Conservation (phyloP, 2,329 filamentous ascomycete species). For the Monosporascus sp. region DNA sequence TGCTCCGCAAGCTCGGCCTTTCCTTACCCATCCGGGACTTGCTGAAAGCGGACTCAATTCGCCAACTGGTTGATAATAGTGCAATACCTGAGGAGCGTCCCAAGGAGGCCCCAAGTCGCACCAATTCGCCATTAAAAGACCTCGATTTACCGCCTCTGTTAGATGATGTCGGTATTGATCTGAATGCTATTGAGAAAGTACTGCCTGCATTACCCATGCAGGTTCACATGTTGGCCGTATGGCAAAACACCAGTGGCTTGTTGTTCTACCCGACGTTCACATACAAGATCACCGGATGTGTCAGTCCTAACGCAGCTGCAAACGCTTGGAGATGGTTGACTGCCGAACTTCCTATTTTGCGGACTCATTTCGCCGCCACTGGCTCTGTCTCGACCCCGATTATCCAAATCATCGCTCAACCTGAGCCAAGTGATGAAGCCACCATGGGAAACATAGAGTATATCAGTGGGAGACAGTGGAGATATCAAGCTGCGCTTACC, state of each 20-base stretch:
- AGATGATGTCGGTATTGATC: constrained; percentile 31
- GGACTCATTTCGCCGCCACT: constrained; percentile 60
- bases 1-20: constrained; percentile 61
- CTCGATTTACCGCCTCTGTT: constrained; percentile 37
- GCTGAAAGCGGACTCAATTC: constrained; percentile 58
- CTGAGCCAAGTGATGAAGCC: constrained; percentile 26
- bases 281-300: constrained; percentile 43
- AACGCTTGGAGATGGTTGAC: constrained; percentile 58
- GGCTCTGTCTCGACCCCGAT: constrained; percentile 43
- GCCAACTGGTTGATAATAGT: constrained; percentile 48
- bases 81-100: not conserved
- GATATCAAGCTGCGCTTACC: constrained; percentile 12
- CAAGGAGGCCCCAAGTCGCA: not conserved
- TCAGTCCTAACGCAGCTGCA: constrained; percentile 37
- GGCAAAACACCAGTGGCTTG: constrained; percentile 60
- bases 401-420: constrained; percentile 55
- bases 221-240: constrained; percentile 71
- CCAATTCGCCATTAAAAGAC: constrained; percentile 23
- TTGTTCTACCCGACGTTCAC: constrained; percentile 72
- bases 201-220: constrained; percentile 74
- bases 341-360: constrained; percentile 54
- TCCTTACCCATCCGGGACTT: constrained; percentile 65
- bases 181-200: constrained; percentile 45
- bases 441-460: constrained; percentile 3
- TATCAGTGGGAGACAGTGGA: constrained; percentile 14